Evolutionary conservation across 192 early-diverging fungal genomes (phyloP).

Genomic region (Chytriomyces confervae): DNA sequence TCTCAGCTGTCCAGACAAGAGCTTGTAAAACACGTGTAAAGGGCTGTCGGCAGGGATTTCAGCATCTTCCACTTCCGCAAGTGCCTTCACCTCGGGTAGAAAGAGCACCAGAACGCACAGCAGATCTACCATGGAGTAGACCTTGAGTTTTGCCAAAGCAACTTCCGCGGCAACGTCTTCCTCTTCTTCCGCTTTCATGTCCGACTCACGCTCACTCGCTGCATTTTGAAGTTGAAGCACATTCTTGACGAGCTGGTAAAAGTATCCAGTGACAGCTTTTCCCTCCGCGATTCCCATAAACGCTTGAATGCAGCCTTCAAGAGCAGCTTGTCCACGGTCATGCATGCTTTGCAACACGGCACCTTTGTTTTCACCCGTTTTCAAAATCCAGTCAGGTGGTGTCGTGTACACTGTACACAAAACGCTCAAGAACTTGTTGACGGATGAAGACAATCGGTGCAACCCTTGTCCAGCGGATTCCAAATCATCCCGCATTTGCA

Average conservation of each 20-base stretch:
- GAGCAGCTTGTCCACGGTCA: slow-evolving; percentile 51
- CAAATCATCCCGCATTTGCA: background rate
- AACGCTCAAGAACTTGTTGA: slow-evolving; percentile 51
- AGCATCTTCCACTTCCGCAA: slow-evolving; percentile 27
- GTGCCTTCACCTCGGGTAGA: slow-evolving; percentile 59
- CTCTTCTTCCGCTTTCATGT: slow-evolving; percentile 69
- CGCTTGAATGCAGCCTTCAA: slow-evolving; percentile 49
- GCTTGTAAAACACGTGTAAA: slow-evolving; percentile 48
- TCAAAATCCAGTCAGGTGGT: slow-evolving; percentile 26
- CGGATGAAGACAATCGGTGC: slow-evolving; percentile 35
- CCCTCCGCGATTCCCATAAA: slow-evolving; percentile 57
- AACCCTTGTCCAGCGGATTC: slow-evolving; percentile 36
- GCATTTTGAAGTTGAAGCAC: slow-evolving; percentile 49
- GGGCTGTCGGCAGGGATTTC: slow-evolving; percentile 42
- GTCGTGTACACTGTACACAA: slow-evolving; percentile 63
- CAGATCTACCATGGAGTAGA: slow-evolving; percentile 90
- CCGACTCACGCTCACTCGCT: slow-evolving; percentile 10
- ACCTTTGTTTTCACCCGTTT: slow-evolving; percentile 41
- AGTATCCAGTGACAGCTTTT: slow-evolving; percentile 50
- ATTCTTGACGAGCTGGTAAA: slow-evolving; percentile 55
- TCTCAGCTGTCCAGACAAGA: slow-evolving; percentile 61
- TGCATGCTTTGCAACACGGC: slow-evolving; percentile 52
- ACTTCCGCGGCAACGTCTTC: slow-evolving; percentile 63
- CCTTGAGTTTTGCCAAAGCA: slow-evolving; percentile 61
- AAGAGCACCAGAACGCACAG: slow-evolving; percentile 74